Percentiles rank a stretch among this genome's conserved stretches.
Conservation (phyloP, 1,284 basidiomycete genomes). For the Coniferiporia sulphurascens region DNA sequence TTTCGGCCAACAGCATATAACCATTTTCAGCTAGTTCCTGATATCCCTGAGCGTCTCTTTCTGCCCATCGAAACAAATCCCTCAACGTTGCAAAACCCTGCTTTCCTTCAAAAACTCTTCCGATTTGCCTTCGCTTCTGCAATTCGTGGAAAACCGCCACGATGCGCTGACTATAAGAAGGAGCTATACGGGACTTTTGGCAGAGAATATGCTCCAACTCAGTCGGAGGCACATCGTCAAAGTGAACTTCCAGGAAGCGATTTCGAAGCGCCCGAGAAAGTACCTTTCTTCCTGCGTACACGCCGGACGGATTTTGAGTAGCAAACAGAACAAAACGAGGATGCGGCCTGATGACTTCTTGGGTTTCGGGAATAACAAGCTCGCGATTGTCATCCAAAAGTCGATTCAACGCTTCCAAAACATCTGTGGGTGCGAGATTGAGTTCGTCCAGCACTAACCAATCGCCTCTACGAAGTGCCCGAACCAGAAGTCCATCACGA, state of each 20-base stretch:
- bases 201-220: constrained; percentile 94
- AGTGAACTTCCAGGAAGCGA: constrained; percentile 98
- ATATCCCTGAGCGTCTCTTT: constrained; percentile 82
- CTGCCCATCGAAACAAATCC: constrained; percentile 97
- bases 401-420: constrained; percentile 95
- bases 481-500: constrained; percentile 91
- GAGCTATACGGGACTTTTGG: constrained; percentile 85
- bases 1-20: constrained; percentile 96
- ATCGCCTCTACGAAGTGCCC: constrained; percentile 87
- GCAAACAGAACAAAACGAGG: constrained; percentile 98
- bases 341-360: constrained; percentile 92
- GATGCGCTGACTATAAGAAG: constrained; percentile 88
- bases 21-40: constrained; percentile 95
- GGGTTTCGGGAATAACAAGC: constrained; percentile 93
- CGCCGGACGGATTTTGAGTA: constrained; percentile 95
- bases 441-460: constrained; percentile 99
- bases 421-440: constrained; percentile 96
- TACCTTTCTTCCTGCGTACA: constrained; percentile 97
- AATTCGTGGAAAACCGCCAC: constrained; percentile 92
- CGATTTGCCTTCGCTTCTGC: constrained; percentile 86
- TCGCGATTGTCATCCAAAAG: constrained; percentile 98
- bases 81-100: constrained; percentile 95
- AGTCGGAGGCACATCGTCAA: constrained; percentile 92
- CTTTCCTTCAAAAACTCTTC: constrained; percentile 96
- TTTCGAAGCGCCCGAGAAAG: constrained; percentile 96